Evolutionary conservation across 2,329 filamentous ascomycete genomes (phyloP).

Genomic region (Botrytis tulipae): DNA sequence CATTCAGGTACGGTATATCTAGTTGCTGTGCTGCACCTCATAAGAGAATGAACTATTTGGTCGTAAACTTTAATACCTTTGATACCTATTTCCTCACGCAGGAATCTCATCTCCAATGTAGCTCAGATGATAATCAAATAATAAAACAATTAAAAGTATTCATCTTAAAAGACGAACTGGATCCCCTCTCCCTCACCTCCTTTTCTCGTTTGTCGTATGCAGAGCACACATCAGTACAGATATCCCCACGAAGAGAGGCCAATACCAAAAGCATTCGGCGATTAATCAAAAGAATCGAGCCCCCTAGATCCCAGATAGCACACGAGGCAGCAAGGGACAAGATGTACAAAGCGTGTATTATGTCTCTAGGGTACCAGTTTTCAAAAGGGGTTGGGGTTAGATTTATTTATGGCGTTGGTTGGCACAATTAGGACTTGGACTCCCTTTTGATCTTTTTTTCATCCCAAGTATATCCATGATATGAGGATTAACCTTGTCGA

Average conservation of each 20-base stretch:
- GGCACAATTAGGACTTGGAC: constrained; percentile 4
- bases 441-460: constrained; percentile 13
- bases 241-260: neutral
- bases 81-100: neutral
- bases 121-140: neutral
- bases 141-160: neutral
- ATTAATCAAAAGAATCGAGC: neutral
- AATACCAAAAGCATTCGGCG: neutral
- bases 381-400: constrained; percentile 8
- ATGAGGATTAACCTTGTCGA: constrained; percentile 6
- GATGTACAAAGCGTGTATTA: neutral
- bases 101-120: neutral
- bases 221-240: too few species aligned
- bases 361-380: constrained; percentile 5
- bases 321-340: constrained; percentile 13
- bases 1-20: neutral
- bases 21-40: neutral
- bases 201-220: too few species aligned
- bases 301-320: constrained; percentile 6
- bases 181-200: neutral
- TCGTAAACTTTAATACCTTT: neutral
- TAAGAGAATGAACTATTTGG: neutral
- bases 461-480: neutral
- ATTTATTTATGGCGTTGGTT: neutral
- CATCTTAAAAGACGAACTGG: neutral